Evolutionary conservation across 73 alveolate genomes (phyloP).

Genomic region (Symbiodinium natans): DNA sequence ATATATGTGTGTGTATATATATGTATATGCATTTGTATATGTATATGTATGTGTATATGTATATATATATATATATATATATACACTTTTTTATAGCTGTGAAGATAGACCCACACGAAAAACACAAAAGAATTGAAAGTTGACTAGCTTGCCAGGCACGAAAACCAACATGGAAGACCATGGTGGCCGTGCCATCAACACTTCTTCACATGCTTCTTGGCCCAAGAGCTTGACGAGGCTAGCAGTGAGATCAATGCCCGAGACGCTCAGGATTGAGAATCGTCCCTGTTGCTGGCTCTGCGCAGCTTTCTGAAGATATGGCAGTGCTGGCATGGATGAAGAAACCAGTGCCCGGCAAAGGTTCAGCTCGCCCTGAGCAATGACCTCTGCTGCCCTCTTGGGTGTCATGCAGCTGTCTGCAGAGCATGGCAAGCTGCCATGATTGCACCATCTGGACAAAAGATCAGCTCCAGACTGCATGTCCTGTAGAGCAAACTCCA

Average conservation of each 20-base stretch:
- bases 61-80: no score
- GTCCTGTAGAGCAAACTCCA: not conserved
- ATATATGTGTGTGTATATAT: no score
- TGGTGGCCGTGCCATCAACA: constrained; percentile 3
- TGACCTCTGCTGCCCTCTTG: constrained; percentile 3
- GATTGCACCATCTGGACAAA: constrained; percentile 75
- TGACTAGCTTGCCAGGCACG: not conserved
- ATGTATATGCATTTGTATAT: no score
- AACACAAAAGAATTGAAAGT: not conserved
- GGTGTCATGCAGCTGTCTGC: constrained; percentile 46
- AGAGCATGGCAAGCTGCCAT: constrained; percentile 62
- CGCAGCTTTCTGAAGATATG: not conserved
- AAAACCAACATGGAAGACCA: not conserved
- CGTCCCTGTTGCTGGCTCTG: not conserved
- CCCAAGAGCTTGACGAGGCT: constrained; percentile 6
- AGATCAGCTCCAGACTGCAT: not conserved
- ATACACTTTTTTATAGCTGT: no score
- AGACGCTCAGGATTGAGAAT: not conserved
- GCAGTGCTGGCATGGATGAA: not conserved
- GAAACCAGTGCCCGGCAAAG: not conserved
- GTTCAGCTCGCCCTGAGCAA: constrained; percentile 5
- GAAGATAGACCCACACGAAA: not conserved
- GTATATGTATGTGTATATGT: not conserved
- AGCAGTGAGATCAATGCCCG: not conserved
- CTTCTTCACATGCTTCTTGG: not conserved